phyloP scores from a whole-genome alignment of 2,329 filamentous ascomycete species.

The Xylariaceae sp. region DNA sequence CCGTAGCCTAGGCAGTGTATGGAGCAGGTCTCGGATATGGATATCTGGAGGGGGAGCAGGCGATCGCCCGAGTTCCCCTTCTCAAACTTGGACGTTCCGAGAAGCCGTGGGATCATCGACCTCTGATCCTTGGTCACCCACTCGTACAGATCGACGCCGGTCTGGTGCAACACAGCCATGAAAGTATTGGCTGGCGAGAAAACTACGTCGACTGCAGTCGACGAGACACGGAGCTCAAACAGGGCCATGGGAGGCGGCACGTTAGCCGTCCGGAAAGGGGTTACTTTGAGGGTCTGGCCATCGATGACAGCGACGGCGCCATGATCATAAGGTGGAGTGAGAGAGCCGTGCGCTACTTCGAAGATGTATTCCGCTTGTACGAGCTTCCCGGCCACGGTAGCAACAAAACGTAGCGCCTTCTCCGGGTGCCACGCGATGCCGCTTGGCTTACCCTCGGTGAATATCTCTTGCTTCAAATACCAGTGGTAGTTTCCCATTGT shows the following conservation, averaged over 20 bases:
- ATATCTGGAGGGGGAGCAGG: conserved; percentile 27
- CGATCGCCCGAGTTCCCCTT: conserved; percentile 23
- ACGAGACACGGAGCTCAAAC: conserved; percentile 60
- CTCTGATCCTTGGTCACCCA: conserved; percentile 60
- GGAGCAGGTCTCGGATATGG: conserved; percentile 25
- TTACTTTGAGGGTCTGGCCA: conserved; percentile 72
- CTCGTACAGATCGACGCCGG: conserved; percentile 61
- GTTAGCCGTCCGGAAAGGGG: conserved; percentile 76
- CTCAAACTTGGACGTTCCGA: conserved; percentile 35
- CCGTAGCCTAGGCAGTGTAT: conserved; percentile 27
- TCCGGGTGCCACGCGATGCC: conserved; percentile 77
- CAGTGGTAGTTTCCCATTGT: conserved; percentile 97
- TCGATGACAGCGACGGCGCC: conserved; percentile 82
- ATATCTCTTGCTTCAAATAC: conserved; percentile 90
- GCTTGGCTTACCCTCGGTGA: conserved; percentile 32
- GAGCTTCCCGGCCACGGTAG: conserved; percentile 45
- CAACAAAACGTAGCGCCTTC: conserved; percentile 64
- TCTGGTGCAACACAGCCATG: conserved; percentile 67
- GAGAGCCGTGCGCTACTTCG: conserved; percentile 61
- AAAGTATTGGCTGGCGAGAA: conserved; percentile 60
- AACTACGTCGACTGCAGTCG: conserved; percentile 66
- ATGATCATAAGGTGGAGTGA: conserved; percentile 65
- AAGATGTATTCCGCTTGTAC: conserved; percentile 64
- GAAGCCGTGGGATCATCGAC: conserved; percentile 39
- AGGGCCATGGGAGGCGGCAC: conserved; percentile 90